Evolutionary conservation across 805 yeast genomes (phyloP).

Genomic region (Wickerhamomyces mucosus): DNA sequence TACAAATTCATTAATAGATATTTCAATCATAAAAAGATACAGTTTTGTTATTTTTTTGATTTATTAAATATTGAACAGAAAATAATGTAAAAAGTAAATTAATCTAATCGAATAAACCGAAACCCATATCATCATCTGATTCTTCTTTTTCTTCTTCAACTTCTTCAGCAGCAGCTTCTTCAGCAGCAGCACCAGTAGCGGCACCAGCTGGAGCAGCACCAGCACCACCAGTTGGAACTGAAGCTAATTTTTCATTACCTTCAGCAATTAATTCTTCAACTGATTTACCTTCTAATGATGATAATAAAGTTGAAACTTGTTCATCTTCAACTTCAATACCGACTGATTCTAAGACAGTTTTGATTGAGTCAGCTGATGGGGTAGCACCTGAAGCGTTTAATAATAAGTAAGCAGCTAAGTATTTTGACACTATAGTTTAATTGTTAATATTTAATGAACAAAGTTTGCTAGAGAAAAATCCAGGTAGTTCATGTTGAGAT

Average conservation of each 20-base stretch:
- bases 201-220: constrained; percentile 53
- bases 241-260: constrained; percentile 73
- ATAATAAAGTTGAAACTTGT: constrained; percentile 59
- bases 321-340: constrained; percentile 77
- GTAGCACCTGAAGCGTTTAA: constrained; percentile 81
- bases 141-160: constrained; percentile 38
- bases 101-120: constrained; percentile 61
- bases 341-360: constrained; percentile 61
- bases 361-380: constrained; percentile 73
- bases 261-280: constrained; percentile 62
- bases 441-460: constrained; percentile 11
- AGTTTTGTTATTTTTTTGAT: constrained; percentile 1
- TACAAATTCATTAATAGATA: too few species aligned
- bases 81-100: neutral
- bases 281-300: constrained; percentile 74
- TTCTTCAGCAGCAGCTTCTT: constrained; percentile 46
- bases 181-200: constrained; percentile 46
- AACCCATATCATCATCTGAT: constrained; percentile 65
- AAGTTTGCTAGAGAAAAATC: neutral
- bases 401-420: constrained; percentile 89
- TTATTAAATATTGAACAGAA: constrained; percentile 1
- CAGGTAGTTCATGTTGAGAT: too few species aligned
- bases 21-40: neutral
- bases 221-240: constrained; percentile 79
- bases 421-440: constrained; percentile 39